Evolutionary conservation across 1,139 yeast species (phyloP), one percentile per base, ranked within the genome.

Genomic region (Geotrichum reessii): DNA sequence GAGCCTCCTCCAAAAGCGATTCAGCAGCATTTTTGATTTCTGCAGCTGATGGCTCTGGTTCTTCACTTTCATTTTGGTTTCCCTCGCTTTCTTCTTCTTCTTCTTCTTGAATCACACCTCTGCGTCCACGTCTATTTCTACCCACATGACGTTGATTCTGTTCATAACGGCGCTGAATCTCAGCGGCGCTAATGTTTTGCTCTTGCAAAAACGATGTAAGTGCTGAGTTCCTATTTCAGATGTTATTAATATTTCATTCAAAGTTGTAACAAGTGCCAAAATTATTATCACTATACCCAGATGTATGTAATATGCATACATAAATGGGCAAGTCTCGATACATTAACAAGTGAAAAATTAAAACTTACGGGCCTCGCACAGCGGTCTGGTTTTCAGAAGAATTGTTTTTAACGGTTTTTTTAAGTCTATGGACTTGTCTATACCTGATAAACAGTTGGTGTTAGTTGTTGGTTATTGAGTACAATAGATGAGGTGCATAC

Each of bases 131-230:
- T 24, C 37, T 33, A 19, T 47, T 65, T 60, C 70, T 63, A 66
- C 67, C 62, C 66, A 51, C 7, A 24, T 24, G 54, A 24, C 22
- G 60, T 55, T 65, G 65, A 73, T 70, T 66, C 73, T 65, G 62
- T 67, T 68, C 63, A 74, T 86, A 82, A 65, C 95, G 76, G 57
- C 80, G 74, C 65, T 92, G 78, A 68, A 92, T 90, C 52, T 83
- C 90, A 0, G 97, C 88, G 21, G 58, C 63, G 42, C 42, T 59
- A 50, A 49, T 61, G 47, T 97, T 97, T 71, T 91, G 97, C 59
- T 87, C 75, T 47, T 77, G 65, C 61, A 75, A 64, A 57, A 75
- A 75, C 67, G 74, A 76, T 0, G 78, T 76, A 58, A 75, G 65
- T 1, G 78, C 78, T 17, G 78, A 74, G 65, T 75, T 75, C 14